Evolutionary conservation across 495 filamentous ascomycete species (phyloP), one percentile per base, ranked within the genome.

Genomic region (Penicillium soppii): DNA sequence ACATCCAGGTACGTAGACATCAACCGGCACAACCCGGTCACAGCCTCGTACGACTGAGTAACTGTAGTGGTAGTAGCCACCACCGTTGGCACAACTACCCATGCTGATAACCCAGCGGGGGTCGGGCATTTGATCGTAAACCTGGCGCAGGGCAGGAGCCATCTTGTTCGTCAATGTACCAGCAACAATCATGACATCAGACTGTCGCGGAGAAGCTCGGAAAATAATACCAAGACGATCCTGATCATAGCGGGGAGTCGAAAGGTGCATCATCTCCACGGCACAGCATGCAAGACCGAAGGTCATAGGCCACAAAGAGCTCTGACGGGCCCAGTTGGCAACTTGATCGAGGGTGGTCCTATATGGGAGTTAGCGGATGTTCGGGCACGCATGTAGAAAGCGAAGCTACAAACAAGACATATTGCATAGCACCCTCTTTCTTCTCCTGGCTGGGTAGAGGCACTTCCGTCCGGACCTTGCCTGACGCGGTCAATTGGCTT

Each of bases 101-200:
- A 97, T 97, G 54, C 82, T 86, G 69, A 97, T 83, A 52, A 97
- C 92, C 92, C 92, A 97, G 47, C 92, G 83, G 26, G 92, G 92
- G 23, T 97, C 92, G 33, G 92, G 92, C 92, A 97, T 97, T 75
- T 97, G 92, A 73, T 97, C 92, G 68, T 97, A 97, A 26, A 97
- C 92, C 72, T 96, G 91, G 59, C 92, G 79, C 66, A 97, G 80
- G 36, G 92, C 92, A 26, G 91, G 91, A 7, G 92, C 92, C 92
- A 97, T 97, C 80, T 97, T 97, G 76, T 97, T 97, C 32, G 92
- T 97, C 57, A 97, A 78, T 1, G 92, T 97, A 35, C 92, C 92
- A 22, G 92, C 92, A 9, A 97, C 92, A 65, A 97, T 97, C 92
- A 97, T 97, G 54, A 97, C 90, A 74, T 97, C 92, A 44, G 89